Conservation (phyloP, 2,329 filamentous ascomycete genomes). For the Nannizziopsis barbatae region DNA sequence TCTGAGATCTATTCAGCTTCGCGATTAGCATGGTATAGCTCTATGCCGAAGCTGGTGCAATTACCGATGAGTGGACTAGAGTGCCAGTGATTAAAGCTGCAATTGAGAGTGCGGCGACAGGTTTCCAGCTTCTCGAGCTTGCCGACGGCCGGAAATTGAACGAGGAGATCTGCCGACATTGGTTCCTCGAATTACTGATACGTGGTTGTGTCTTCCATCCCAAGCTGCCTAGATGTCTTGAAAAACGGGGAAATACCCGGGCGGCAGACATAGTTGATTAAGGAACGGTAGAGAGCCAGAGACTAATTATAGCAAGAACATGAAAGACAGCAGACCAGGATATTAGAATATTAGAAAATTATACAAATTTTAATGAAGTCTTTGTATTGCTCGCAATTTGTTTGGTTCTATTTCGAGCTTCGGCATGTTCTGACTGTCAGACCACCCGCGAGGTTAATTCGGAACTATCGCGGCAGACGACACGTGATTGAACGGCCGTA, state of each 20-base stretch:
- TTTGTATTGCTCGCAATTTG: conserved; percentile 4
- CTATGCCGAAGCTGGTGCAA: background rate
- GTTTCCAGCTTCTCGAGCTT: background rate
- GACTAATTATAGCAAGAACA: background rate
- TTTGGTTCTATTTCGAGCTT: background rate
- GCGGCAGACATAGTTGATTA: conserved; percentile 3
- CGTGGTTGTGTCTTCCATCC: background rate
- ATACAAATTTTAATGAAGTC: background rate
- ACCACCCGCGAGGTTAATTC: background rate
- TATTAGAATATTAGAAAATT: background rate
- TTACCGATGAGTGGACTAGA: conserved; percentile 3
- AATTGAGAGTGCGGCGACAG: conserved; percentile 4
- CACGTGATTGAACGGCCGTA: background rate
- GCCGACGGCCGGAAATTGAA: background rate
- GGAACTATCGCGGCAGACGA: background rate
- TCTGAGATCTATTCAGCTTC: background rate
- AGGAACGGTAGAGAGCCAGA: background rate
- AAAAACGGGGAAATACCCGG: conserved; percentile 3
- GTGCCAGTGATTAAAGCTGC: background rate
- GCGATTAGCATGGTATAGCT: conserved; percentile 1
- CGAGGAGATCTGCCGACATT: background rate
- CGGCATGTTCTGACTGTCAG: background rate
- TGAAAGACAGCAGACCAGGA: background rate
- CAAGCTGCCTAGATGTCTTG: background rate
- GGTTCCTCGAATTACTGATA: background rate